Conservation (phyloP, 139 green algal genomes). For the Zygnema cylindricum region DNA sequence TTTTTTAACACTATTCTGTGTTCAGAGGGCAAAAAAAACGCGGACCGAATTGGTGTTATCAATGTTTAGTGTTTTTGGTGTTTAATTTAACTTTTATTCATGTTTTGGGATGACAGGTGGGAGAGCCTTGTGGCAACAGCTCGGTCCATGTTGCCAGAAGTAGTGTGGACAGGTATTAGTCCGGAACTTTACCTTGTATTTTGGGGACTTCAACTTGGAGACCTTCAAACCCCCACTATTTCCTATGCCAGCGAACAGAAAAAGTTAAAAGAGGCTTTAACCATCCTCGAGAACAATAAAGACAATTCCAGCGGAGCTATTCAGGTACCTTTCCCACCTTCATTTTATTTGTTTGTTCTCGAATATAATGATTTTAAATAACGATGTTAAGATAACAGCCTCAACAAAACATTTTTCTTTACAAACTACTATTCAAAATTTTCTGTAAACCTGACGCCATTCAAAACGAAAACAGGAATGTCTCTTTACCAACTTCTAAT, state of each 20-base stretch:
- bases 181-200: constrained; percentile 77
- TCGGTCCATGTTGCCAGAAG: constrained; percentile 40
- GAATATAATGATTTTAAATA: no score
- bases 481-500: no score
- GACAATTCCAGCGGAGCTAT: constrained; percentile 21
- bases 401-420: no score
- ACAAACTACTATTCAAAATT: no score
- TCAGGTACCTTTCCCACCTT: neutral
- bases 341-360: neutral
- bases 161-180: constrained; percentile 65
- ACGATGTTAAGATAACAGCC: no score
- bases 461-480: no score
- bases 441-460: no score
- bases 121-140: constrained; percentile 49
- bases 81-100: no score
- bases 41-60: no score
- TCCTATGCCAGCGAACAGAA: constrained; percentile 55
- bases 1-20: no score
- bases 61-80: no score
- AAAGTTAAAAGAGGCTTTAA: constrained; percentile 43
- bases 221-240: constrained; percentile 69
- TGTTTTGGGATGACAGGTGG: constrained; percentile 26
- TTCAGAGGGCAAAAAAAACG: no score
- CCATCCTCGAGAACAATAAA: constrained; percentile 6
- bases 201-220: constrained; percentile 76